Evolutionary conservation across 1,139 yeast species (phyloP).

Genomic region (Pichia sp.): DNA sequence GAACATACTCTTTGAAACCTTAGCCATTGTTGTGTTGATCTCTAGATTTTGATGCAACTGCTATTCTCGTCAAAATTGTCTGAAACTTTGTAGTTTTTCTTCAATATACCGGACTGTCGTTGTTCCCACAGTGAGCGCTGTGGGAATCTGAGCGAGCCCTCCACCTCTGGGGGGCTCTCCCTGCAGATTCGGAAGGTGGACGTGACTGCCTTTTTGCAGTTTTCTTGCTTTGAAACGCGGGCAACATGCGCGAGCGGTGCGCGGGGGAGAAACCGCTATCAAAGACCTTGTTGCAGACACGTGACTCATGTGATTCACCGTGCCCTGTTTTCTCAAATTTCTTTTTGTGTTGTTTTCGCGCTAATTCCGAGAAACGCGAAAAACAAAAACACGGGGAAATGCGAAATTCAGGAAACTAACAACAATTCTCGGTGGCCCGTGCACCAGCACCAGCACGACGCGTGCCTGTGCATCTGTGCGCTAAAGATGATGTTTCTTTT

Average conservation of each 20-base stretch:
- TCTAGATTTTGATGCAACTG: conserved; percentile 4
- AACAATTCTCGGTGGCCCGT: neutral
- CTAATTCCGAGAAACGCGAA: neutral
- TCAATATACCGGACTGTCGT: neutral
- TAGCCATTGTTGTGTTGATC: conserved; percentile 40
- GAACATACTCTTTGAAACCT: conserved; percentile 53
- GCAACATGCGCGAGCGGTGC: neutral
- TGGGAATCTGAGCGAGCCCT: too few species aligned
- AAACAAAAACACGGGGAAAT: neutral
- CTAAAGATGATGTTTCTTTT: too few species aligned
- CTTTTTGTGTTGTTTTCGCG: neutral
- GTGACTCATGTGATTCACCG: too few species aligned
- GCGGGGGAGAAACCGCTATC: neutral
- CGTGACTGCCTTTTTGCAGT: conserved; percentile 1
- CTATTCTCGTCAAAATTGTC: neutral
- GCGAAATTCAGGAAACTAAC: neutral
- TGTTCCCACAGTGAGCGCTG: neutral
- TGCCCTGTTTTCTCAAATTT: neutral
- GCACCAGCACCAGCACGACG: neutral
- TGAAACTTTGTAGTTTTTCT: neutral
- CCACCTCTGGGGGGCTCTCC: neutral
- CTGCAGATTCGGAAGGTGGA: neutral
- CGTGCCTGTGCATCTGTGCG: too few species aligned
- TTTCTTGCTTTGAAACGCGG: neutral
- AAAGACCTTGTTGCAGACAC: too few species aligned